Base-by-base conservation (phyloP, 225 moss, liverwort and hornwort genomes). In the Polytrichum formosum region DNA sequence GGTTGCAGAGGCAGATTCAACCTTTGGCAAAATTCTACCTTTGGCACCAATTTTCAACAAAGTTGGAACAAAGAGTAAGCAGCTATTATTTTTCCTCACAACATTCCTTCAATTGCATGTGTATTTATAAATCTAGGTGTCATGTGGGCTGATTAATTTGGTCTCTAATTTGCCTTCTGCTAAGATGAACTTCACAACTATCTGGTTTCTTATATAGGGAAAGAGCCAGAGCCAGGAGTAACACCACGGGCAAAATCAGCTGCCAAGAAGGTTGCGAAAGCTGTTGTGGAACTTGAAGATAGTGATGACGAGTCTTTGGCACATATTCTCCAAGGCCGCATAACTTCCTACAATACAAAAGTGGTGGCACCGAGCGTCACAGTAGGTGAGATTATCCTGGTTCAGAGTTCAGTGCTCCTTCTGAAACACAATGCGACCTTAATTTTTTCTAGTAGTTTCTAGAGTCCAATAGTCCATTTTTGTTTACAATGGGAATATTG, bases 301-400 rank as follows among this genome's bases (percentile, higher is more conserved):
- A 87, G 81, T 67, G 79, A 84, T 56, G 87, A 87, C 59, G 83
- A 84, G 72, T 81, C 78, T 30, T 84, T 87, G 56, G 79, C 84
- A 53, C 37, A 74, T 5, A 81, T 79, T 65, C 84, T 87, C 63
- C 81, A 78, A 22, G 79, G 84, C 28, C 87, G 87, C n/a, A 27
- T 87, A 54, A 74, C 79, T 26, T 87, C 81, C 20, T 84, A 77
- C 72, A 87, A 81, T 62, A 69, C 84, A 30, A 87, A 84, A 74
- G 84, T 70, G 62, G 67, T 56, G 3, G 78, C 76, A 67, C 81
- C 87, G 4, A 84, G 83, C 37, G 76, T 84, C 27, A 65, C 77
- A 26, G 76, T 77, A 21, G 84, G 87, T 87, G 25, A 66, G 78
- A 71, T 31, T 16, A 13, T 46, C 13, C 46, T 46, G 13, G 46